Evolutionary conservation across 176 grass and related monocot species (phyloP).

Genomic region (Ensete ventricosum): DNA sequence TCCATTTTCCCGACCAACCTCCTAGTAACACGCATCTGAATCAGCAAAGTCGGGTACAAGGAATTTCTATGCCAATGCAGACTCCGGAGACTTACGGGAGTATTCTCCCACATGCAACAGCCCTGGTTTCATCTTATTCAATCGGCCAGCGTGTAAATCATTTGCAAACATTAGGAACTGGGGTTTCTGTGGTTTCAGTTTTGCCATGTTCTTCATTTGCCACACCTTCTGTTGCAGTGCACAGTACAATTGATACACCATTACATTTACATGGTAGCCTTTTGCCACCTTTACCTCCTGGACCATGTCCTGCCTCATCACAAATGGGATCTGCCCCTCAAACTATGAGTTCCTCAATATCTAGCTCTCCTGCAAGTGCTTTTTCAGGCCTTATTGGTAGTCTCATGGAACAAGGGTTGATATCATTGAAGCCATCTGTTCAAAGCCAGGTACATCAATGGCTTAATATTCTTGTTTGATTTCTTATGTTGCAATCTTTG

Average conservation of each 20-base stretch:
- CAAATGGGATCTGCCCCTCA: conserved; percentile 43
- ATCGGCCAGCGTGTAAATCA: conserved; percentile 20
- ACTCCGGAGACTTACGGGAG: conserved; percentile 28
- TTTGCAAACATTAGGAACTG: conserved; percentile 34
- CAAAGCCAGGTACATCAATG: conserved; percentile 47
- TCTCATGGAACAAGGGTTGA: conserved; percentile 75
- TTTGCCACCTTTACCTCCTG: conserved; percentile 50
- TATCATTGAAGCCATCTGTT: conserved; percentile 37
- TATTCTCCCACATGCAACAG: conserved; percentile 20
- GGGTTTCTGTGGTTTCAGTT: conserved; percentile 25
- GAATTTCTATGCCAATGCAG: conserved; percentile 36
- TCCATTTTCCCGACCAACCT: conserved; percentile 27
- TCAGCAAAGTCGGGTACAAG: conserved; percentile 38
- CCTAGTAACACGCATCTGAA: conserved; percentile 26
- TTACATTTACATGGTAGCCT: conserved; percentile 21
- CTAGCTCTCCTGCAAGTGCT: conserved; percentile 21
- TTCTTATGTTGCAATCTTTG: neutral
- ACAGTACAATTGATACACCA: conserved; percentile 22
- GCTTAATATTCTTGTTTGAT: neutral
- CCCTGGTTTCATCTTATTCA: conserved; percentile 6
- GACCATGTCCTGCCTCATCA: conserved; percentile 37
- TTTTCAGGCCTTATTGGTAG: conserved; percentile 77
- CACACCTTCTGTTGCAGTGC: conserved; percentile 10
- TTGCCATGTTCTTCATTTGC: conserved; percentile 33
- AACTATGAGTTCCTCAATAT: conserved; percentile 29